Percentiles rank a stretch among this genome's conserved stretches.
Conservation (phyloP, 2,329 filamentous ascomycete genomes). For the Sphaerulina musiva region DNA sequence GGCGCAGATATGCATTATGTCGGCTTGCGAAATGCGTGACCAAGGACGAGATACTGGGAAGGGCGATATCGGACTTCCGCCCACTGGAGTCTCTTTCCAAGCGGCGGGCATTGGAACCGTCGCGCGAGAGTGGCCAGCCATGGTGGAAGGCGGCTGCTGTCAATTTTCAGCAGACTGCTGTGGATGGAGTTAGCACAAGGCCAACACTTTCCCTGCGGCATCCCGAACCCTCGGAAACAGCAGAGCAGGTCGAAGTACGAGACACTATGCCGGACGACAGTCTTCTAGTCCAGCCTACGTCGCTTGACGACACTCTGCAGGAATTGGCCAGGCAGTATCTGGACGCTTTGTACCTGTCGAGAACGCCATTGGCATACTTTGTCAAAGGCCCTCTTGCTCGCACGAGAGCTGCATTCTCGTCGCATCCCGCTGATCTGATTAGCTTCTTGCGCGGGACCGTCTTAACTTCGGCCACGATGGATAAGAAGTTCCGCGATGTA, state of each 20-base stretch:
- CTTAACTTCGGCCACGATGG: conserved; percentile 50
- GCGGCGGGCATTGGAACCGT: conserved; percentile 11
- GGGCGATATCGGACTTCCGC: conserved; percentile 29
- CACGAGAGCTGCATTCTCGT: conserved; percentile 63
- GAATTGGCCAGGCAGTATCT: conserved; percentile 36
- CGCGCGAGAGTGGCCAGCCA: conserved; percentile 13
- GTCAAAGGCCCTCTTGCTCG: conserved; percentile 74
- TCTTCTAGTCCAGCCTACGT: background rate
- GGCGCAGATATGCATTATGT: conserved; percentile 60
- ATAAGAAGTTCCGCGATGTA: conserved; percentile 73
- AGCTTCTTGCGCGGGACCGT: conserved; percentile 54
- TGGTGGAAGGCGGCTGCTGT: conserved; percentile 26
- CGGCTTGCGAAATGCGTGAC: conserved; percentile 62
- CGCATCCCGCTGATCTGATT: conserved; percentile 57
- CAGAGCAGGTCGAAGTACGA: background rate
- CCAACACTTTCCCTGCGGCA: background rate
- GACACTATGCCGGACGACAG: background rate
- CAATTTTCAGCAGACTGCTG: background rate
- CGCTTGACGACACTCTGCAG: conserved; percentile 21
- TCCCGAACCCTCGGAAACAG: background rate
- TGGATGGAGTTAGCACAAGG: background rate
- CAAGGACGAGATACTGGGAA: conserved; percentile 45
- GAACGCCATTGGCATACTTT: conserved; percentile 76
- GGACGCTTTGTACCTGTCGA: conserved; percentile 43
- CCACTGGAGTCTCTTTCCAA: conserved; percentile 26